Conservation (phyloP, 2,329 filamentous ascomycete species). For the Botrytis aclada region DNA sequence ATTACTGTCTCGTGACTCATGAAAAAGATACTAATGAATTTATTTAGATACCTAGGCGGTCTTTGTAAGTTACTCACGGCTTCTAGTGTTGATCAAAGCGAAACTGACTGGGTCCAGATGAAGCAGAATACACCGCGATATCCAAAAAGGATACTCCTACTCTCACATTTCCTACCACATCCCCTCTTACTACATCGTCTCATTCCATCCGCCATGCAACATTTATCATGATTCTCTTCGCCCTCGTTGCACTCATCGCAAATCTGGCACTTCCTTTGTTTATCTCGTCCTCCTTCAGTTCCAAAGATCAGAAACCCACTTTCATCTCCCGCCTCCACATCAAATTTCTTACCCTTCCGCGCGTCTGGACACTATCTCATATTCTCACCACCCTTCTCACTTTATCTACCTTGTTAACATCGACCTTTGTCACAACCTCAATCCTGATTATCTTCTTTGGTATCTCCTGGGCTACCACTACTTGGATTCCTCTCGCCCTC, state of each 20-base stretch:
- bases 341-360: slow-evolving; percentile 10
- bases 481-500: slow-evolving; percentile 20
- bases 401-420: slow-evolving; percentile 8
- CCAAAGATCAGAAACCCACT: not conserved
- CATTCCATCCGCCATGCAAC: slow-evolving; percentile 19
- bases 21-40: not conserved
- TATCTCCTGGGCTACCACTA: slow-evolving; percentile 17
- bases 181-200: not conserved
- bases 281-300: not conserved
- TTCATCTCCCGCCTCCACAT: not conserved
- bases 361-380: slow-evolving; percentile 14
- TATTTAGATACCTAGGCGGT: slow-evolving; percentile 16
- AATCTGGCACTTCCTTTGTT: slow-evolving; percentile 15
- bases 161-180: not conserved
- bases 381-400: slow-evolving; percentile 13
- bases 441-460: slow-evolving; percentile 15
- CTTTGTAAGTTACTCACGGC: slow-evolving; percentile 9
- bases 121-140: slow-evolving; percentile 15
- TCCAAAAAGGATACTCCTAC: slow-evolving; percentile 2
- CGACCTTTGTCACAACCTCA: not conserved
- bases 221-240: slow-evolving; percentile 17
- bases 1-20: not conserved
- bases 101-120: not conserved
- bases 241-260: slow-evolving; percentile 12
- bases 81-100: not conserved